These are phyloP conservation scores for Barnettozyma hawaiiensis DNA, from an alignment of 1,139 yeast genomes.

Conservation along the genomic window DNA sequence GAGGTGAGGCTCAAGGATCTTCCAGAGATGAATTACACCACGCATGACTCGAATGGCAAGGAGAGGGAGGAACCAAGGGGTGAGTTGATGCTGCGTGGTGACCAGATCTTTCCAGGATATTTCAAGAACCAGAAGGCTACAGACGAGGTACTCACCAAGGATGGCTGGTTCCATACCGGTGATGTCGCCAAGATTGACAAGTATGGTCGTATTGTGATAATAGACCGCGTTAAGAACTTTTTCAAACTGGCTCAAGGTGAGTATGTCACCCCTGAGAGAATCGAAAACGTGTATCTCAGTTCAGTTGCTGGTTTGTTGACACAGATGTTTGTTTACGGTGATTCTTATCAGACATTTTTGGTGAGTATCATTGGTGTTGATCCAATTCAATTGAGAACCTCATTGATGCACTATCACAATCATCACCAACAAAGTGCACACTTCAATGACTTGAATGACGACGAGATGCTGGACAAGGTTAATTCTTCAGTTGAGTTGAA, in stretches of 20 bases:
- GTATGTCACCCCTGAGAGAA: conserved; percentile 73
- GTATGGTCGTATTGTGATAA: conserved; percentile 52
- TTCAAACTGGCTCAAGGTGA: conserved; percentile 81
- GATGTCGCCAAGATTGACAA: conserved; percentile 58
- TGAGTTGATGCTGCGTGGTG: conserved; percentile 64
- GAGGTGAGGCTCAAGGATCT: conserved; percentile 62
- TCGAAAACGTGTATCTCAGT: conserved; percentile 60
- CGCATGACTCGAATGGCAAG: conserved; percentile 41
- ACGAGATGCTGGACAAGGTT: conserved; percentile 23
- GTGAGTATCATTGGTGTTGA: conserved; percentile 66
- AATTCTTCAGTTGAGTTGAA: conserved; percentile 26
- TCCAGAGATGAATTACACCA: conserved; percentile 60
- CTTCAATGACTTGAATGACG: conserved; percentile 4
- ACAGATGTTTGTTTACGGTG: conserved; percentile 68
- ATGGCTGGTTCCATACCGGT: conserved; percentile 77
- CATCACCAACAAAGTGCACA: not conserved
- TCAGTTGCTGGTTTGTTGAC: conserved; percentile 36
- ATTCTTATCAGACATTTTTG: conserved; percentile 51
- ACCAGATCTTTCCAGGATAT: conserved; percentile 57
- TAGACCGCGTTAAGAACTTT: conserved; percentile 76
- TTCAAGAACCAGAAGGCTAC: conserved; percentile 55
- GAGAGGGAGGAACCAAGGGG: conserved; percentile 39
- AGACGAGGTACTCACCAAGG: conserved; percentile 45
- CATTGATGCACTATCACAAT: conserved; percentile 10
- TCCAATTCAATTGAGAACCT: conserved; percentile 30